Conservation (phyloP, 176 grass and related monocot species). For the Musa troglodytarum region DNA sequence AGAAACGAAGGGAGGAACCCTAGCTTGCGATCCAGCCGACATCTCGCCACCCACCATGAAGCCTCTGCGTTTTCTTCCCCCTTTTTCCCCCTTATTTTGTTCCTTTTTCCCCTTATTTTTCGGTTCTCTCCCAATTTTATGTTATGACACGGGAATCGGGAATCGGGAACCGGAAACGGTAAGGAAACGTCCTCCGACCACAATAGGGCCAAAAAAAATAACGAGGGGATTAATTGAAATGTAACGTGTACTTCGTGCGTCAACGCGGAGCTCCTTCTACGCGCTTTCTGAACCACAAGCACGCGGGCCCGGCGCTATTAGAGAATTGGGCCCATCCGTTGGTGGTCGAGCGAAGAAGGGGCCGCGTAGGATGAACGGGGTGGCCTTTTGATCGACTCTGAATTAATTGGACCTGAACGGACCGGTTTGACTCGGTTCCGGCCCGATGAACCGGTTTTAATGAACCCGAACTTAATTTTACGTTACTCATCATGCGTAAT, state of each 20-base stretch:
- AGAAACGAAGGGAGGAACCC: conserved; percentile 10
- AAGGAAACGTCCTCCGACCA: background rate
- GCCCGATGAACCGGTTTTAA: background rate
- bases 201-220: background rate
- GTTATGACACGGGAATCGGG: background rate
- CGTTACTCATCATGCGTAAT: too few relatives aligned
- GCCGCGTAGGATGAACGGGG: too few relatives aligned
- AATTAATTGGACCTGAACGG: background rate
- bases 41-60: background rate
- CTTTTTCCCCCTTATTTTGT: background rate
- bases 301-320: background rate
- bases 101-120: background rate
- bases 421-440: background rate
- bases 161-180: background rate
- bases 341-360: too few relatives aligned
- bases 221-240: background rate
- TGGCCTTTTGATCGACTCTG: background rate
- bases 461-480: too few relatives aligned
- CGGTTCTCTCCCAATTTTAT: background rate
- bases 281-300: background rate
- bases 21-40: conserved; percentile 16
- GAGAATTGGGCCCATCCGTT: too few relatives aligned
- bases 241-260: background rate
- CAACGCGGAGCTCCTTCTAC: background rate
- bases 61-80: background rate